Percentiles rank a stretch among this genome's conserved stretches.
Conservation (phyloP, 495 filamentous ascomycete genomes). For the Clavariopsis aquatica region DNA sequence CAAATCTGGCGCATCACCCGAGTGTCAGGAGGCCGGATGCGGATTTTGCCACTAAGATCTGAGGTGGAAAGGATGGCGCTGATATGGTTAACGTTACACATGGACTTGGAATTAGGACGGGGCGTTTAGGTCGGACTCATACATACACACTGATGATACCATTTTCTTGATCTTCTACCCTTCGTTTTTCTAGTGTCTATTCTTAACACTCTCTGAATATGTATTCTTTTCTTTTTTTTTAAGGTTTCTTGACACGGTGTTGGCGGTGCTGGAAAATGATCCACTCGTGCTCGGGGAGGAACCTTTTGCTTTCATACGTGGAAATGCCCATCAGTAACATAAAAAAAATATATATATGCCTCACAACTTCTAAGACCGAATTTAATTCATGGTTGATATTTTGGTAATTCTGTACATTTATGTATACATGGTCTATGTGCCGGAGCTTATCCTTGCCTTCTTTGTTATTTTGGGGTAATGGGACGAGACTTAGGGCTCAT, state of each 20-base stretch:
- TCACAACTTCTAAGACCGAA: too few relatives aligned
- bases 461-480: neutral
- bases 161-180: constrained; percentile 6
- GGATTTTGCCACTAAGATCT: neutral
- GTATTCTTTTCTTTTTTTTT: too few relatives aligned
- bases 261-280: too few relatives aligned
- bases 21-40: constrained; percentile 22
- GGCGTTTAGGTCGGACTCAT: neutral
- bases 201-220: neutral
- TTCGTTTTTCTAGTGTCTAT: neutral
- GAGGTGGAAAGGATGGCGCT: neutral
- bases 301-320: too few relatives aligned
- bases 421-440: constrained; percentile 2
- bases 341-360: too few relatives aligned
- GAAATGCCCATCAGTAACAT: too few relatives aligned
- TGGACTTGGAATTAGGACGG: neutral
- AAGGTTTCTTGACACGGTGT: too few relatives aligned
- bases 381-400: neutral
- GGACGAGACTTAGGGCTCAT: neutral
- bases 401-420: neutral
- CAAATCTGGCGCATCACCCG: constrained; percentile 41
- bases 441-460: neutral
- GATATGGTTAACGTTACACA: neutral
- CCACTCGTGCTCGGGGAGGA: too few relatives aligned
- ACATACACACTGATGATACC: constrained; percentile 16